Conservation (phyloP, 2,329 filamentous ascomycete genomes). For the Calonectria pteridis region DNA sequence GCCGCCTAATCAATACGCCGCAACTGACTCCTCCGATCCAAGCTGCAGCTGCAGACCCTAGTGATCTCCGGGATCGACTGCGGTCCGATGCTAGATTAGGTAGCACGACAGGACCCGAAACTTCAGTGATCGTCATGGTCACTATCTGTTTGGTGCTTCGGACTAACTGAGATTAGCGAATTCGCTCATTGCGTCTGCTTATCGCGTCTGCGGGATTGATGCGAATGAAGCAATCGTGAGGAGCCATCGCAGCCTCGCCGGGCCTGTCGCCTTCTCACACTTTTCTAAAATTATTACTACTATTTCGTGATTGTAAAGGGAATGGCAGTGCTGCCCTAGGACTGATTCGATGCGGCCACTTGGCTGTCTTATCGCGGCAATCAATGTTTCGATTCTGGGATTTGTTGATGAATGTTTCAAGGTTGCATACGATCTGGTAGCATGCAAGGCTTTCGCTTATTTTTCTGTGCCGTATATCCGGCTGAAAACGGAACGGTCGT, state of each 20-base stretch:
- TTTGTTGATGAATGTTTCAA: background rate
- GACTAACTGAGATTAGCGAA: background rate
- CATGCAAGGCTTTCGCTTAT: background rate
- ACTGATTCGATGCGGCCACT: background rate
- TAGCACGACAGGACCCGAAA: background rate
- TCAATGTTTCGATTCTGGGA: background rate
- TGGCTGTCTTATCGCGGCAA: background rate
- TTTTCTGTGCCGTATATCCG: no score
- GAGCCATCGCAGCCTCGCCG: background rate
- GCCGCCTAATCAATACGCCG: background rate
- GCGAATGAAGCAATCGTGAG: background rate
- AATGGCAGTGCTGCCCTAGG: background rate
- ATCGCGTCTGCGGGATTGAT: background rate
- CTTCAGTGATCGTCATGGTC: background rate
- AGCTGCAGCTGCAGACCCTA: background rate
- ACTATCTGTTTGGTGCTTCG: background rate
- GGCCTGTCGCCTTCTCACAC: fast-evolving
- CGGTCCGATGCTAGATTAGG: background rate
- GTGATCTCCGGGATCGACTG: background rate
- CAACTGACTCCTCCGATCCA: background rate
- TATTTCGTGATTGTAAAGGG: background rate
- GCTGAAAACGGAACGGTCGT: no score
- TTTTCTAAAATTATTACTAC: background rate
- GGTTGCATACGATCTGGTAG: background rate
- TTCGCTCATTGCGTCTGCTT: background rate